Evolutionary conservation across 306 rosid genomes (phyloP), one percentile per base, ranked within the genome.

Genomic region (Malus domestica): DNA sequence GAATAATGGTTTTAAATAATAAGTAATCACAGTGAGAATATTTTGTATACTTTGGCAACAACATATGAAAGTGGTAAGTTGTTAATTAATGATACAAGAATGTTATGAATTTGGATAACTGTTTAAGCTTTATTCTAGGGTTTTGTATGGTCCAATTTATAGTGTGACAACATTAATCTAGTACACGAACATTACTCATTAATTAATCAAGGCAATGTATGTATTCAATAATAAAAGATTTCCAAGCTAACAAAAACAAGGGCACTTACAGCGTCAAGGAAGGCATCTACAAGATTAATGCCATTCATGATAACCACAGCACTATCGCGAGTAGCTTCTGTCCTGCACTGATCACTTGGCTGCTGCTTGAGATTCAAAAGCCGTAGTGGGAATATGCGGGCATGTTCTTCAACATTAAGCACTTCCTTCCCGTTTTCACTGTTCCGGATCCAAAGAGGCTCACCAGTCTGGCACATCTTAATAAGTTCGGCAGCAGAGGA

Each of bases 301-400:
- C 97, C 89, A 77, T 95, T 95, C 96, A 95, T 95, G 54, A 95
- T 90, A 71, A 95, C 96, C n/a, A 95, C 88, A 72, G 91, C 87
- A 65, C 83, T 77, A 42, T 92, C 85, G 33, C 98, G 96, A 20
- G 70, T 85, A 71, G 97, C 97, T 85, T 95, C 96, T 0, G 87
- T 92, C 71, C 91, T 90, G 1, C 87, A 76, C 52, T 3, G 11
- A 9, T 89, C 96, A 75, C 63, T 80, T 3, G 76, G 72, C 29
- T 82, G 79, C 73, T 84, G 87, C 74, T 90, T 87, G 62, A 83
- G 85, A 77, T 84, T 88, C 83, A 80, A 25, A 10, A 93, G 88
- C 89, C 91, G 89, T 11, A 19, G 30, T 8, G 87, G 79, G 68
- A 92, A 95, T 80, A 89, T 42, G 81, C 89, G 82, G 0, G 87